Base-by-base conservation (phyloP, 2,329 filamentous ascomycete genomes). In the Colletotrichum magnum region DNA sequence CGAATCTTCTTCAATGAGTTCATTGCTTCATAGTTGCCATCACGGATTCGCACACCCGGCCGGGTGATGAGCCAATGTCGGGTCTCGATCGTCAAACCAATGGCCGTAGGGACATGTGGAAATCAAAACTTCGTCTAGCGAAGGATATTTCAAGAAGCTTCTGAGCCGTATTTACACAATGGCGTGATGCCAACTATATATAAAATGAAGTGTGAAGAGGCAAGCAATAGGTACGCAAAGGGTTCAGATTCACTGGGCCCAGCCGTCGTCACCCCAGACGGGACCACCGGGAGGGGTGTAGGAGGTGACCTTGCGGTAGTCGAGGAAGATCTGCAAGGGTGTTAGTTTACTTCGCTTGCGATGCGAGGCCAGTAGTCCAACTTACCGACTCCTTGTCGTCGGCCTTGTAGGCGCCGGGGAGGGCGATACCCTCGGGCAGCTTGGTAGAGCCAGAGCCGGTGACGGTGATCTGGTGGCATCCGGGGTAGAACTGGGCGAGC, bases 401-500 rank as follows among this genome's bases (percentile, higher is more conserved):
- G 24, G 71, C 65, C 52, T 68, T 70, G 57, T 74, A 75, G 4
- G 73, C 73, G 15, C 71, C 71, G 2, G 74, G 74, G 1, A 77
- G 68, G 5, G 73, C 72, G 5, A 75, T 71, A 1, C 75, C 74
- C 13, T 73, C 72, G 10, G 63, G 61, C 2, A 65, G 82, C 52
- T 74, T 77, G 64, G 75, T 83, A 47, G 74, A 83, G 12, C 85
- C 86, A 18, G 81, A 77, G 13, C 86, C 85, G 0, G 83, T 84
- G 26, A 89, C 84, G 73, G 87, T 79, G 26, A 89, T 80, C 76
- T 89, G 87, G 75, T 88, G 86, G 78, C 87, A 89, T 12, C 85
- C 85, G 0, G 87, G 87, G 73, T 89, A 89, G 75, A 88, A 85
- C 73, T 89, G 87, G 1, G 84, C 86, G 9, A 72, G 24, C 18